These are phyloP conservation scores for Phytophthora pistaciae DNA, from an alignment of 352 stramenopile species.

Conservation along the genomic window DNA sequence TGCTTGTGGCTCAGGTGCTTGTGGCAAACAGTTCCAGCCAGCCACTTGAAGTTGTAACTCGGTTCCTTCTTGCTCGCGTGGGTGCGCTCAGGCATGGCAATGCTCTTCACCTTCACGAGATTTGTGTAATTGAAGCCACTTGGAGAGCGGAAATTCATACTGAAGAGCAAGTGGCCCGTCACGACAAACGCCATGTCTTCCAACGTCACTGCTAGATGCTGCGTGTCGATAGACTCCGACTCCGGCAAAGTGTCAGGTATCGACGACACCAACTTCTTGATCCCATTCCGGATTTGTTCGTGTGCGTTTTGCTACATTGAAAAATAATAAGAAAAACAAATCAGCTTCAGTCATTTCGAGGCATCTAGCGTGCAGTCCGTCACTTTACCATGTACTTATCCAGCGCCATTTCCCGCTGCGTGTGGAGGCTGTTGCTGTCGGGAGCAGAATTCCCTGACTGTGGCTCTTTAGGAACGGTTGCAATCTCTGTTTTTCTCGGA, in stretches of 20 bases:
- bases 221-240: slow-evolving; percentile 40
- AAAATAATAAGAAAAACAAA: slow-evolving; percentile 11
- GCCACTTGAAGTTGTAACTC: slow-evolving; percentile 93
- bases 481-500: slow-evolving; percentile 23
- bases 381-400: slow-evolving; percentile 80
- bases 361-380: neutral
- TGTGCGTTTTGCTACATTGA: slow-evolving; percentile 64
- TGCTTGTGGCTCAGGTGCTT: slow-evolving; percentile 98
- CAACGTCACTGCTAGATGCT: slow-evolving; percentile 55
- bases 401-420: slow-evolving; percentile 66
- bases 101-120: slow-evolving; percentile 89
- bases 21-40: slow-evolving; percentile 95
- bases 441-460: slow-evolving; percentile 23
- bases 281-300: slow-evolving; percentile 65
- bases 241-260: slow-evolving; percentile 38
- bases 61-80: slow-evolving; percentile 83
- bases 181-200: slow-evolving; percentile 85
- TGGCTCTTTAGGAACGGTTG: slow-evolving; percentile 35
- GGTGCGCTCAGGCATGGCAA: slow-evolving; percentile 55
- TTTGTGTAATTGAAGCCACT: slow-evolving; percentile 85
- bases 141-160: slow-evolving; percentile 78
- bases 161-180: slow-evolving; percentile 79
- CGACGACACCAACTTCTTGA: slow-evolving; percentile 50
- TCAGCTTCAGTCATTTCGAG: slow-evolving; percentile 11
- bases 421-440: slow-evolving; percentile 47